Evolutionary conservation across 495 filamentous ascomycete genomes (phyloP), one percentile per base, ranked within the genome.

Genomic region (Friedmanniomyces endolithicus): DNA sequence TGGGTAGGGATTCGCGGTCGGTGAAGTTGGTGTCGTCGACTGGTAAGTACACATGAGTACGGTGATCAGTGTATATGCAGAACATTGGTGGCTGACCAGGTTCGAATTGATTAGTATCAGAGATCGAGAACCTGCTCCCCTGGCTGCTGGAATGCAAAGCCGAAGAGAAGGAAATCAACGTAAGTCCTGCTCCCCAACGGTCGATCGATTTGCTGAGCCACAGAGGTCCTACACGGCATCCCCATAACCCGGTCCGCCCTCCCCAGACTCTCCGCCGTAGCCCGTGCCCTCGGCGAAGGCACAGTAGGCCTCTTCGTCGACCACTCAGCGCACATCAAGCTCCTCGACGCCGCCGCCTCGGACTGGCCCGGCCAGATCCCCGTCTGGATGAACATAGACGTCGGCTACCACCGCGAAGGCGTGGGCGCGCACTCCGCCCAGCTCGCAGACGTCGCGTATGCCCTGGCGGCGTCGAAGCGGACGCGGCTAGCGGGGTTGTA

Each of bases 1-100:
- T 90, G 33, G 82, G 83, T 25, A 65, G 76, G 31, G 62, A 67
- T 23, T 56, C 61, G 19, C 72, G 73, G 1, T 71, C 75, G 0
- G 81, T 81, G 27, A 82, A 83, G 23, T 69, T 94, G 51, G 74
- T 90, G 22, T 80, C 84, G n/a, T 94, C 87, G 0, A 95, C 88
- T 6, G 37, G 12, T 19, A 14, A 16, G 17, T 4, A 4, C 6
- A 19, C 2, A 41, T 14, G 37, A 35, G 16, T 35, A 16, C 8
- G 8, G 33, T 8, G 8, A 35, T 35, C 33, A 8, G 33, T 35
- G 12, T 16, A 41, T 19, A 41, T 31, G 4, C 27, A 9, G 9
- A 31, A 31, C 27, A 31, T 31, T 31, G 27, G 16, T 14, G 3
- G 37, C 37, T 41, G 12, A 41, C 16, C 16, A 2, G 3, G 6